Base-by-base conservation (phyloP, 23 red algal genomes). In the Chondrus crispus region DNA sequence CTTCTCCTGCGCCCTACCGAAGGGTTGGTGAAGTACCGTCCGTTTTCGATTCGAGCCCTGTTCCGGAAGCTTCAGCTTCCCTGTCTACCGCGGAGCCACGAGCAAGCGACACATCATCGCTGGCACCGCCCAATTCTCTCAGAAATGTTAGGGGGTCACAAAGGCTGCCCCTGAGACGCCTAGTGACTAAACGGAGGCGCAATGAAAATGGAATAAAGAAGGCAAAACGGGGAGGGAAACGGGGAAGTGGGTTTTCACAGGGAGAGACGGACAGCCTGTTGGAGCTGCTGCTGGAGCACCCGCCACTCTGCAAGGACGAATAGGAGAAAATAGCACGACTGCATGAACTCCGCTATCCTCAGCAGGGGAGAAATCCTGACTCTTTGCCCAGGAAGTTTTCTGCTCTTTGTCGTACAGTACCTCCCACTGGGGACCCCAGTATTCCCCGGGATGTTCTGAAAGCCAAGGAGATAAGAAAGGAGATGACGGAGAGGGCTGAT, bases 401-500 rank as follows among this genome's bases (percentile, higher is more conserved):
- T 35, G 71, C 71, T 20, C 71, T 46, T 24, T 48, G 44, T 48
- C 71, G 44, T 46, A 77, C 38, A 77, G 43, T 24, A 1, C 37
- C 12, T 39, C 71, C 2, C 24, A 77, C 26, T 24, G 71, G 71
- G 38, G 71, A 77, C 38, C 71, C 26, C 24, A 2, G 37, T 37
- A 38, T 77, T n/a, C 71, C 71, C 32, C 37, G n/a, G 24, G 44
- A 77, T 24, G 71, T 77, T 77, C 44, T 42, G 22, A 77, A 48
- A 77, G 71, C 26, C 37, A 77, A 77, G 71, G 37, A 46, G 10
- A 77, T 77, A 39, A 26, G 71, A 22, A 42, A 77, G 43, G 9
- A 77, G 43, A 77, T 77, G 71, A 77, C 71, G 71, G 44, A 40
- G 43, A 42, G 71, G 37, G 38, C 71, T 26, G 2, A 77, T 77